Conservation (phyloP, 2,329 filamentous ascomycete species). For the Mycosphaerella sp. region DNA sequence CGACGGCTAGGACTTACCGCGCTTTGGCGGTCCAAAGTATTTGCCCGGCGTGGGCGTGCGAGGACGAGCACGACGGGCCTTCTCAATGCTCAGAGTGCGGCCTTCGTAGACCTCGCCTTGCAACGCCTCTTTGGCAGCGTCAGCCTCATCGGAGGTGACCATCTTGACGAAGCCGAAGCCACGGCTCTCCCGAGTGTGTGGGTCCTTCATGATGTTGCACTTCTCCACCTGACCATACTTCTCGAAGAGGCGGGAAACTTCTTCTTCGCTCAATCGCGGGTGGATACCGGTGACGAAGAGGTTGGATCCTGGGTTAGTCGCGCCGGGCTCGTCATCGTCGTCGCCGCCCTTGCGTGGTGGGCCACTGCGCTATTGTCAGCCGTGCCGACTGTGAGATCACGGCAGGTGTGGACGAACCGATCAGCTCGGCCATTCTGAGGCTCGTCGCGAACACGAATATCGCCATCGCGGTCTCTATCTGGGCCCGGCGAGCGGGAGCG, state of each 20-base stretch:
- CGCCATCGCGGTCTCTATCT: slow-evolving; percentile 43
- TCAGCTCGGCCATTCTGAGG: slow-evolving; percentile 56
- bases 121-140: slow-evolving; percentile 91
- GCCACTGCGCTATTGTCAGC: slow-evolving; percentile 3
- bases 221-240: slow-evolving; percentile 99
- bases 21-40: slow-evolving; percentile 97
- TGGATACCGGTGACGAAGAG: slow-evolving; percentile 98
- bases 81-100: slow-evolving; percentile 95
- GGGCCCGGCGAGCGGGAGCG: slow-evolving; percentile 59
- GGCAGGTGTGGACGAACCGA: slow-evolving; percentile 36
- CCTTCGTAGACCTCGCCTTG: slow-evolving; percentile 95
- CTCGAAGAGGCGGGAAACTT: slow-evolving; percentile 92
- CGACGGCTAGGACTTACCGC: slow-evolving; percentile 35
- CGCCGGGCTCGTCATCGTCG: slow-evolving; percentile 57
- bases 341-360: slow-evolving; percentile 20
- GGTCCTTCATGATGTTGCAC: slow-evolving; percentile 99
- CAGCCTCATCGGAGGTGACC: slow-evolving; percentile 88
- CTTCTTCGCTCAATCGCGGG: slow-evolving; percentile 79
- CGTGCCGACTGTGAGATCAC: neutral
- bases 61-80: slow-evolving; percentile 89
- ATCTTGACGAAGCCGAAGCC: slow-evolving; percentile 99
- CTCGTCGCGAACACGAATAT: slow-evolving; percentile 51
- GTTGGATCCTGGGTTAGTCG: slow-evolving; percentile 91
- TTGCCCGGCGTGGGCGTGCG: slow-evolving; percentile 96
- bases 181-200: slow-evolving; percentile 96